These are phyloP conservation scores for Ceratocystis colombiana DNA, from an alignment of 2,329 filamentous ascomycete genomes.

Conservation along the genomic window DNA sequence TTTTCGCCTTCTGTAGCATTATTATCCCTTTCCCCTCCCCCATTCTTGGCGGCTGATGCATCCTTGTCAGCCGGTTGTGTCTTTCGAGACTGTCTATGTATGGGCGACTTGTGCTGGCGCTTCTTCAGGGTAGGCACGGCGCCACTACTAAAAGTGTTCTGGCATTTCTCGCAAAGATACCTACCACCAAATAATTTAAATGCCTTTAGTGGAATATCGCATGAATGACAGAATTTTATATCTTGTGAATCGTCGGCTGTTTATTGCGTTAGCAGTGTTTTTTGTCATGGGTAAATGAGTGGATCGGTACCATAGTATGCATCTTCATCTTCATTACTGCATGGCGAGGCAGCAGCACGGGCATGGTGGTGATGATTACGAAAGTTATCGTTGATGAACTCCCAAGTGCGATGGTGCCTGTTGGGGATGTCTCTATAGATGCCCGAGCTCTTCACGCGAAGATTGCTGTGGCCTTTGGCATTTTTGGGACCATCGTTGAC, in stretches of 20 bases:
- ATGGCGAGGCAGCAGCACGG: neutral
- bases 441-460: neutral
- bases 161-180: slow-evolving; percentile 1
- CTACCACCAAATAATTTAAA: neutral
- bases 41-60: neutral
- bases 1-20: neutral
- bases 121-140: neutral
- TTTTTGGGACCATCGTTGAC: slow-evolving; percentile 1
- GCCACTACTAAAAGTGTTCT: neutral
- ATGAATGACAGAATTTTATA: neutral
- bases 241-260: neutral
- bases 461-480: slow-evolving; percentile 7
- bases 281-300: neutral
- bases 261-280: neutral
- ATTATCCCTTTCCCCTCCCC: neutral
- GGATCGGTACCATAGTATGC: neutral
- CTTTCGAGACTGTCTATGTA: neutral
- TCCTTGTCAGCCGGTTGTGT: neutral
- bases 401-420: neutral
- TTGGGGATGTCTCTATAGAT: neutral
- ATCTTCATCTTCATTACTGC: neutral
- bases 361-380: neutral
- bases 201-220: neutral
- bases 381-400: neutral
- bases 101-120: neutral